Conservation (phyloP, 2,329 filamentous ascomycete genomes). For the Colletotrichum graminicola region DNA sequence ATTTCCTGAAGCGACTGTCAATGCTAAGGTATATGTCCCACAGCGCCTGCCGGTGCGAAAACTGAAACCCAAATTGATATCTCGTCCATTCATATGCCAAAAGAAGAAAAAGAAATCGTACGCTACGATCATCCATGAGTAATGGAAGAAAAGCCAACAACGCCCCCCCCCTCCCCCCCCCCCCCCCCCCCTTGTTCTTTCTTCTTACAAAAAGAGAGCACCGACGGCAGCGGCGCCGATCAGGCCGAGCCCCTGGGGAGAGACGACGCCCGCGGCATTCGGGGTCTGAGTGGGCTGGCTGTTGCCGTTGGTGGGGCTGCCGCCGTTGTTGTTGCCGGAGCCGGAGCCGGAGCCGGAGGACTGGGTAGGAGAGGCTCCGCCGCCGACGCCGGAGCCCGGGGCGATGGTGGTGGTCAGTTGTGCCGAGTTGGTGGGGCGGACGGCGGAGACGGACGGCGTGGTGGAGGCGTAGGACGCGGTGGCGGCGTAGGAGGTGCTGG, state of each 20-base stretch:
- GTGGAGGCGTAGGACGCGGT: constrained; percentile 39
- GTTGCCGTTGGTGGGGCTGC: not conserved
- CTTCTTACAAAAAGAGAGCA: constrained; percentile 34
- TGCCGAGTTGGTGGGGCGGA: constrained; percentile 35
- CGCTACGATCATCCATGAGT: not conserved
- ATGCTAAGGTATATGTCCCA: constrained; percentile 9
- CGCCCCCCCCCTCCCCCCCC: no score
- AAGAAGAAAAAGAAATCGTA: no score
- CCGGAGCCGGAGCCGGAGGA: constrained; percentile 12
- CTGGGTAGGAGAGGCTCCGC: constrained; percentile 29
- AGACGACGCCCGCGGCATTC: constrained; percentile 35
- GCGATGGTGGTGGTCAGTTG: constrained; percentile 43
- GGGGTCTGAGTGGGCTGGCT: constrained; percentile 20
- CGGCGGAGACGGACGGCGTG: constrained; percentile 36
- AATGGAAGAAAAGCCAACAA: not conserved
- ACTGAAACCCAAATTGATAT: not conserved
- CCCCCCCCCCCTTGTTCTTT: no score
- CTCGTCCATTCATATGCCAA: constrained; percentile 5
- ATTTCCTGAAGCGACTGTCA: constrained; percentile 27
- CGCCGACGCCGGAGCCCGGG: constrained; percentile 35
- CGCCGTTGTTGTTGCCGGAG: not conserved
- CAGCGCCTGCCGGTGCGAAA: not conserved
- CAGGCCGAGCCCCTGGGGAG: constrained; percentile 29
- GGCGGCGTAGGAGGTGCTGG: constrained; percentile 40
- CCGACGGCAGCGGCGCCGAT: constrained; percentile 37